Evolutionary conservation across 441 rosid species (phyloP).

Genomic region (Aleurites moluccanus): DNA sequence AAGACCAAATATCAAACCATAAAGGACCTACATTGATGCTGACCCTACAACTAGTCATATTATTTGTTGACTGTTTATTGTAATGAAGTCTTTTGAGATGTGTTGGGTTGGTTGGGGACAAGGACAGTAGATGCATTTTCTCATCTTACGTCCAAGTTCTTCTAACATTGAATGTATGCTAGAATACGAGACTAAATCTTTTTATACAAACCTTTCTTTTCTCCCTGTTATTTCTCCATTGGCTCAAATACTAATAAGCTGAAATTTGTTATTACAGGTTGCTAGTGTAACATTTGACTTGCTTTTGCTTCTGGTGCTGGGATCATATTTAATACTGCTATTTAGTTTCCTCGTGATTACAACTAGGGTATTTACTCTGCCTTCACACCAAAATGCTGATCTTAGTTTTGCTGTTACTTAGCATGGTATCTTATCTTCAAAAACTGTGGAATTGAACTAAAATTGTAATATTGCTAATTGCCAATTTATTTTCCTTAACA

Average conservation of each 20-base stretch:
- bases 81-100: not conserved
- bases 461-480: slow-evolving; percentile 3
- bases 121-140: not conserved
- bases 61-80: not conserved
- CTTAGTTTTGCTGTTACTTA: not conserved
- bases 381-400: not conserved
- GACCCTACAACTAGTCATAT: not conserved
- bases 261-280: slow-evolving; percentile 54
- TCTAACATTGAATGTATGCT: not conserved
- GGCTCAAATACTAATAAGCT: slow-evolving; percentile 8
- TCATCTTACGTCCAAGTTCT: no score
- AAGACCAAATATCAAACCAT: not conserved
- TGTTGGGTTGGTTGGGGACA: not conserved
- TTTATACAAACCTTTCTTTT: not conserved
- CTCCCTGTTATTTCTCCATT: not conserved
- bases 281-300: slow-evolving; percentile 98
- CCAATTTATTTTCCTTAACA: slow-evolving; percentile 31
- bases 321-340: slow-evolving; percentile 83
- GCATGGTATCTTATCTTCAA: not conserved
- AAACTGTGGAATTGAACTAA: not conserved
- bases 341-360: slow-evolving; percentile 92
- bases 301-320: slow-evolving; percentile 85
- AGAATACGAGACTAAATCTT: not conserved
- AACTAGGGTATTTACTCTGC: slow-evolving; percentile 64
- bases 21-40: not conserved